Percentiles rank a stretch among this genome's conserved stretches.
Conservation (phyloP, 164 flowering plant species). For the Buxus sempervirens region DNA sequence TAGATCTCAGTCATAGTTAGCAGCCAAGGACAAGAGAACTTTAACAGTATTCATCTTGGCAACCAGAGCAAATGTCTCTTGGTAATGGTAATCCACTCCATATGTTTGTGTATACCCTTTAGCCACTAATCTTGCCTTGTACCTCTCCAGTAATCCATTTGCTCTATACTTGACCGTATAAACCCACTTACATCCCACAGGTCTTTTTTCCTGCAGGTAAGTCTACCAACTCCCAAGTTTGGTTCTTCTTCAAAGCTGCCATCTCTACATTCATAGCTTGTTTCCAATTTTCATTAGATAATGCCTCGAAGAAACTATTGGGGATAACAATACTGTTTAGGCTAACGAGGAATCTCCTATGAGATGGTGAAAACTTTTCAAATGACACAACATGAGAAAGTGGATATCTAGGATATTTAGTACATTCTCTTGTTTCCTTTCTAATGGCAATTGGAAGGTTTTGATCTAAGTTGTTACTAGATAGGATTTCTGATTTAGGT, state of each 20-base stretch:
- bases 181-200: slow-evolving; percentile 1
- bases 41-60: not conserved
- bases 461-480: too few relatives aligned
- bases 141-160: not conserved
- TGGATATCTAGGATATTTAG: not conserved
- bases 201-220: not conserved
- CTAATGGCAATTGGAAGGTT: not conserved
- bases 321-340: slow-evolving; percentile 15
- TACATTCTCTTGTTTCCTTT: slow-evolving; percentile 1
- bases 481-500: not conserved
- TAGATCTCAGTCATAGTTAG: not conserved
- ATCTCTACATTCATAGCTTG: slow-evolving; percentile 16
- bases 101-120: not conserved
- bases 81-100: not conserved
- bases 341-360: slow-evolving; percentile 12
- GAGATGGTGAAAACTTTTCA: slow-evolving; percentile 9
- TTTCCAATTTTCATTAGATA: slow-evolving; percentile 23
- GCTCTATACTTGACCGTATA: not conserved
- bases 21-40: not conserved
- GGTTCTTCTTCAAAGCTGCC: slow-evolving; percentile 11
- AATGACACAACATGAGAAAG: slow-evolving; percentile 9
- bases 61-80: not conserved
- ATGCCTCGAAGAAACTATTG: slow-evolving; percentile 13
- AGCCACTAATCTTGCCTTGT: not conserved
- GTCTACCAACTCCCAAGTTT: not conserved